phyloP scores from a whole-genome alignment of 23 red algal genomes.

The Porphyridium purpureum region DNA sequence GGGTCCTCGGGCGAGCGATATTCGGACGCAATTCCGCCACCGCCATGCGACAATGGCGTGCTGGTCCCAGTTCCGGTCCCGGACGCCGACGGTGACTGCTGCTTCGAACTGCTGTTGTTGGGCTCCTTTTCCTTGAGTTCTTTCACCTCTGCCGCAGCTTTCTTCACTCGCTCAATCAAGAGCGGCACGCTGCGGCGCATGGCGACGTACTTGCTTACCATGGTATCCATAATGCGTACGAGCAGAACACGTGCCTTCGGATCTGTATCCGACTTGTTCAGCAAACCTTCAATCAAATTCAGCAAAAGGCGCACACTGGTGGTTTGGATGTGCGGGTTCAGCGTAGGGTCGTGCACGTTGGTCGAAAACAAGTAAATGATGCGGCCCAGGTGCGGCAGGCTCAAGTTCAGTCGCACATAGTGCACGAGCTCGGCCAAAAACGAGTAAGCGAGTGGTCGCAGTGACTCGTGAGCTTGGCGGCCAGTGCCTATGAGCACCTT shows the following conservation, averaged over 20 bases:
- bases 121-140: too few species aligned
- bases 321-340: constrained; percentile 55
- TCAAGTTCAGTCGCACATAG: constrained; percentile 53
- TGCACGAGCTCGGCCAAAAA: constrained; percentile 96
- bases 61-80: too few species aligned
- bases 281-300: constrained; percentile 76
- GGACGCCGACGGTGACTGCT: too few species aligned
- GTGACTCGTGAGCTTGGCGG: constrained; percentile 30
- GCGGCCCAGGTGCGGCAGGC: constrained; percentile 39
- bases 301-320: constrained; percentile 71
- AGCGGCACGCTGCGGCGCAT: constrained; percentile 41
- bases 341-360: constrained; percentile 75
- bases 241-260: constrained; percentile 35
- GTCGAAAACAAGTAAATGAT: constrained; percentile 80
- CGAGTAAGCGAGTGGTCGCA: constrained; percentile 84
- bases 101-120: too few species aligned
- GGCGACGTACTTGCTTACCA: constrained; percentile 47
- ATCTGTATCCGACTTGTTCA: constrained; percentile 24
- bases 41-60: too few species aligned
- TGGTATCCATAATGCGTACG: constrained; percentile 61
- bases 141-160: too few species aligned
- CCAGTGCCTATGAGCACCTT: constrained; percentile 72
- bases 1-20: constrained; percentile 20
- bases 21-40: constrained; percentile 5
- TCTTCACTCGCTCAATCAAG: too few species aligned